phyloP scores from a whole-genome alignment of 2,329 filamentous ascomycete genomes.

The Cytospora piceicola region DNA sequence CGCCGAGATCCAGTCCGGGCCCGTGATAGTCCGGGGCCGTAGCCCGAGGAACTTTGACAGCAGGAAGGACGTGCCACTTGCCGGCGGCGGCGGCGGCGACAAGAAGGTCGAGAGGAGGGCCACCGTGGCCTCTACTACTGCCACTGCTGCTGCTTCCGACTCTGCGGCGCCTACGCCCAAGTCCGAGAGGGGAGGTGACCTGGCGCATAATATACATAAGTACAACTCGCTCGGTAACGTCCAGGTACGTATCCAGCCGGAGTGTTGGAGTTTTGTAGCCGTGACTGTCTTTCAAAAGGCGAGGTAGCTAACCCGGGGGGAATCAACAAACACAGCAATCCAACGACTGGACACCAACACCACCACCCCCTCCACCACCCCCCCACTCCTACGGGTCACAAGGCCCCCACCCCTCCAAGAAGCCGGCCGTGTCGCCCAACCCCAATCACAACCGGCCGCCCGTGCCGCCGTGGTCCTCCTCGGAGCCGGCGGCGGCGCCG shows the following conservation, averaged over 20 bases:
- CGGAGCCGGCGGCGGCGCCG: slow-evolving; percentile 41
- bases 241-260: slow-evolving; percentile 39
- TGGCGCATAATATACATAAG: slow-evolving; percentile 38
- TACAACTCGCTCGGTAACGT: slow-evolving; percentile 42
- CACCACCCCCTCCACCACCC: no score
- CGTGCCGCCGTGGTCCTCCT: slow-evolving; percentile 54
- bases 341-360: slow-evolving; percentile 51
- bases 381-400: slow-evolving; percentile 42
- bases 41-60: slow-evolving; percentile 95
- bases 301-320: slow-evolving; percentile 11
- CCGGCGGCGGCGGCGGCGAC: slow-evolving; percentile 50
- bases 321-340: slow-evolving; percentile 39
- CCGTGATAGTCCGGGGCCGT: slow-evolving; percentile 92
- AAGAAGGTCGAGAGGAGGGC: slow-evolving; percentile 52
- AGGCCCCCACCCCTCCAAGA: slow-evolving; percentile 56
- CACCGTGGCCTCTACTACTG: slow-evolving; percentile 42
- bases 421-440: slow-evolving; percentile 56
- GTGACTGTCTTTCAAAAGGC: not conserved
- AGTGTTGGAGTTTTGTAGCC: no score
- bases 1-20: slow-evolving; percentile 84
- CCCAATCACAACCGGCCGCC: slow-evolving; percentile 55
- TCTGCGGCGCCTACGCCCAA: slow-evolving; percentile 26
- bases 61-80: slow-evolving; percentile 80
- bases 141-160: slow-evolving; percentile 20
- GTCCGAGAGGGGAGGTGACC: slow-evolving; percentile 32